Conservation (phyloP, 2,329 filamentous ascomycete species). For the Coleophoma eucalyptorum region DNA sequence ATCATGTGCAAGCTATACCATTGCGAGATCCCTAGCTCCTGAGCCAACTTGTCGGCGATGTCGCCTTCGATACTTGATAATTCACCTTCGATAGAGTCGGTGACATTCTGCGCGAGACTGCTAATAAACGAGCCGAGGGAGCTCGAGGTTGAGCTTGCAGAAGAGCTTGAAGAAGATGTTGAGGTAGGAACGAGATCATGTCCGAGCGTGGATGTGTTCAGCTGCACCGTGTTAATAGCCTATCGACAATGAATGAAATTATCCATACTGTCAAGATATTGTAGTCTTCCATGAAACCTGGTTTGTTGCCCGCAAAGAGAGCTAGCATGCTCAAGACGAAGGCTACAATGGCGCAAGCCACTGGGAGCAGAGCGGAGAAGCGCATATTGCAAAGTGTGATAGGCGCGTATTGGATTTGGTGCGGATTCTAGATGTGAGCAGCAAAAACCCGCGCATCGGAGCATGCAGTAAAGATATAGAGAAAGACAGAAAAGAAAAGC, state of each 20-base stretch:
- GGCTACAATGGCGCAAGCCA: slow-evolving; percentile 45
- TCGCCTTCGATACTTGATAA: slow-evolving; percentile 32
- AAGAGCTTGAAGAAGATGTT: slow-evolving; percentile 11
- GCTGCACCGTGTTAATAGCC: slow-evolving; percentile 25
- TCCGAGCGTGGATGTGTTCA: slow-evolving; percentile 55
- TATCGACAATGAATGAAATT: slow-evolving; percentile 1
- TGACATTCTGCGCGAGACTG: slow-evolving; percentile 33
- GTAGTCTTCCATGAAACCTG: slow-evolving; percentile 51
- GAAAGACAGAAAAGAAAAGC: no score
- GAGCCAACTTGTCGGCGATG: slow-evolving; percentile 33
- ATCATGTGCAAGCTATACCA: slow-evolving; percentile 60
- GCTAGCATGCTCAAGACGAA: slow-evolving; percentile 56
- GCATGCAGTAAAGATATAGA: no score
- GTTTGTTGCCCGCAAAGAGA: slow-evolving; percentile 56
- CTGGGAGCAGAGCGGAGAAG: slow-evolving; percentile 42
- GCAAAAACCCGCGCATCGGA: no score
- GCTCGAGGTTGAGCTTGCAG: slow-evolving; percentile 15
- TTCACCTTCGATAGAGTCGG: slow-evolving; percentile 28
- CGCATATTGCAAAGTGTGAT: slow-evolving; percentile 33
- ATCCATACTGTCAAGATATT: slow-evolving; percentile 49
- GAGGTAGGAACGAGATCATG: slow-evolving; percentile 22
- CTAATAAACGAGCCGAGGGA: slow-evolving; percentile 26
- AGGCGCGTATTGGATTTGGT: neutral
- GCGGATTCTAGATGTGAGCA: neutral
- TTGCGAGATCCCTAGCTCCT: slow-evolving; percentile 49